Evolutionary conservation across 305 asterid species (phyloP), one percentile per base, ranked within the genome.

Genomic region (Fraxinus nigra): DNA sequence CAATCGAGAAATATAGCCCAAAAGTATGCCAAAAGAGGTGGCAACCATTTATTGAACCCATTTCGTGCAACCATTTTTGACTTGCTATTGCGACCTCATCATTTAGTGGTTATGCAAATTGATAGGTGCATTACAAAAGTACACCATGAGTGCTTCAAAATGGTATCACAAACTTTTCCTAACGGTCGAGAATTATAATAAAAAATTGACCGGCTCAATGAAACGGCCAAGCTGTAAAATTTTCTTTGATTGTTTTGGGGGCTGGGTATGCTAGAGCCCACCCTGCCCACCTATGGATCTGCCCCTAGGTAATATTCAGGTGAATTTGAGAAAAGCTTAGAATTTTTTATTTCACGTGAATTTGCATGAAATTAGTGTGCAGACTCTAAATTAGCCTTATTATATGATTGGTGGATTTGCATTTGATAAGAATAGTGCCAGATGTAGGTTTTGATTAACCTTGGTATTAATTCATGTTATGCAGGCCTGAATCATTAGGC

Each of bases 401-500:
- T 1, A 48, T 3, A 18, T 9, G 32, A 38, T 67, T 43, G 67
- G 48, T 38, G 80, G 75, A 34, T 72, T 51, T 72, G 16, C 63
- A 56, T 35, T 33, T 20, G 1, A 48, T 74, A 5, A 9, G 13
- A 74, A 32, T 38, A 0, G 32, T 51, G 26, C 77, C 13, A n/a
- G 32, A 73, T 46, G n/a, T 78, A 30, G 14, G n/a, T 13, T 70
- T 76, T 43, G 16, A 73, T 35, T 43, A 26, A 65, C 24, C 18
- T 75, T 32, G 76, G 13, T 48, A 22, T 40, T 20, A 73, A 24
- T 48, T 26, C 34, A 11, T 67, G 7, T 11, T 67, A 28, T 59
- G 82, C 92, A 89, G 92, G 80, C 92, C 92, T 14, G 91, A 89
- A 79, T 88, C 92, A 22, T 77, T 89, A 78, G 92, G 92, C 24